phyloP scores from a whole-genome alignment of 2,329 filamentous ascomycete species.

The Penicillium sp. region DNA sequence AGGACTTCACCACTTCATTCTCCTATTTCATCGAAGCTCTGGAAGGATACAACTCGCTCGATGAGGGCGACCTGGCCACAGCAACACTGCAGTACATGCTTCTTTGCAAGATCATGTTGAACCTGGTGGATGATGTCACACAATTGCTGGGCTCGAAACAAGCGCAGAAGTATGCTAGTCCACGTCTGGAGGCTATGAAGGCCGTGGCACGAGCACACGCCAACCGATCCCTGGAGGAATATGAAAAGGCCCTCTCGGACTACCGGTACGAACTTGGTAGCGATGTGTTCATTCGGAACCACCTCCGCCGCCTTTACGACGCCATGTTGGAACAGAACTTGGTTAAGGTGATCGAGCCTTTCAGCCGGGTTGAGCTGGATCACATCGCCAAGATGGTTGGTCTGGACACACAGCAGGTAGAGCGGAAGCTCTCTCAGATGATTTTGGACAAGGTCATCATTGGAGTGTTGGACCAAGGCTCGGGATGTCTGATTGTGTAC shows the following conservation, averaged over 20 bases:
- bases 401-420: conserved; percentile 92
- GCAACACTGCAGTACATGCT: conserved; percentile 98
- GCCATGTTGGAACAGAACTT: conserved; percentile 99
- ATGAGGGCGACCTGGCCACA: conserved; percentile 87
- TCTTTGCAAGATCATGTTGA: conserved; percentile 99
- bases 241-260: conserved; percentile 85
- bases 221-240: conserved; percentile 94
- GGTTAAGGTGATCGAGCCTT: conserved; percentile 99
- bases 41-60: conserved; percentile 92
- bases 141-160: conserved; percentile 94
- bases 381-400: conserved; percentile 98
- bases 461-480: conserved; percentile 93
- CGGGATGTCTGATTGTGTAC: conserved; percentile 95
- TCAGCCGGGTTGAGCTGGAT: conserved; percentile 93
- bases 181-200: conserved; percentile 98
- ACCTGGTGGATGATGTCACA: conserved; percentile 94
- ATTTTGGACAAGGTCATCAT: conserved; percentile 99
- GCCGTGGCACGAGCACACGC: conserved; percentile 93
- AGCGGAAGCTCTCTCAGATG: conserved; percentile 98
- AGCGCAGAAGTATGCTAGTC: conserved; percentile 91
- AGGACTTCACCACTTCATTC: conserved; percentile 98
- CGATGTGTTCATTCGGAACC: conserved; percentile 95
- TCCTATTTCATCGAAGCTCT: conserved; percentile 99
- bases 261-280: conserved; percentile 93
- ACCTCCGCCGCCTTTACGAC: conserved; percentile 93